These are phyloP conservation scores for Boletus pseudopeckii DNA, from an alignment of 768 basidiomycete genomes.

Conservation along the genomic window DNA sequence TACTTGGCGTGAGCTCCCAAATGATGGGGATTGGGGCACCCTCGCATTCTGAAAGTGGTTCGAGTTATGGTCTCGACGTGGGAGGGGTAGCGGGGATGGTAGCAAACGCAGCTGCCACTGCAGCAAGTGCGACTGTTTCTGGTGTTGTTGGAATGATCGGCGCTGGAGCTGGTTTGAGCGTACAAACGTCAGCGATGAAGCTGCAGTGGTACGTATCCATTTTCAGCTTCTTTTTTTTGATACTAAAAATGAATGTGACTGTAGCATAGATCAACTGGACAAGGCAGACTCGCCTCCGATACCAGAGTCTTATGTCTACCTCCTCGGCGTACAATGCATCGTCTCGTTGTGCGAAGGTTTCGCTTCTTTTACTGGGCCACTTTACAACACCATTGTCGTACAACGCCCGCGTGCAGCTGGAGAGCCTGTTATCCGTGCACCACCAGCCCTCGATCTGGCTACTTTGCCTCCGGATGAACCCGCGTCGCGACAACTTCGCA, in stretches of 20 bases:
- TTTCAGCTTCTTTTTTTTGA: not conserved
- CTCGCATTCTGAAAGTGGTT: constrained; percentile 28
- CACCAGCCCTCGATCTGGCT: constrained; percentile 65
- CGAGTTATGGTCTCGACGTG: constrained; percentile 56
- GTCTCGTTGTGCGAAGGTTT: constrained; percentile 86
- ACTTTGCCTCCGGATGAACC: constrained; percentile 52
- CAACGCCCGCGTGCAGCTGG: constrained; percentile 63
- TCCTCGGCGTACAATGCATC: constrained; percentile 86
- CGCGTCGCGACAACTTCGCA: constrained; percentile 53
- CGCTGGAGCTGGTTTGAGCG: constrained; percentile 62
- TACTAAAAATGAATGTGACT: not conserved
- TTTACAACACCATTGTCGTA: constrained; percentile 70
- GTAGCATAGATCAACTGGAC: constrained; percentile 95
- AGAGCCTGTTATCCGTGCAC: constrained; percentile 64
- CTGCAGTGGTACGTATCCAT: constrained; percentile 70
- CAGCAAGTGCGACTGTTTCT: constrained; percentile 78
- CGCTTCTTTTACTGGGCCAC: constrained; percentile 63
- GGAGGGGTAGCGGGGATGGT: constrained; percentile 78
- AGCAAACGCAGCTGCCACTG: constrained; percentile 75
- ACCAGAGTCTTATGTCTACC: constrained; percentile 91
- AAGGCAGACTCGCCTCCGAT: constrained; percentile 94
- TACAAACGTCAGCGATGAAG: constrained; percentile 79
- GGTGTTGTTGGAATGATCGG: constrained; percentile 87
- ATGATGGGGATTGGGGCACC: constrained; percentile 77
- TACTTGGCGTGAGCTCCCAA: constrained; percentile 76